A percentile compares a stretch with the other conserved stretches of the same genome.
Evolutionary conservation across 2,329 filamentous ascomycete species (phyloP).

Genomic region (Teratosphaeriaceae sp.): DNA sequence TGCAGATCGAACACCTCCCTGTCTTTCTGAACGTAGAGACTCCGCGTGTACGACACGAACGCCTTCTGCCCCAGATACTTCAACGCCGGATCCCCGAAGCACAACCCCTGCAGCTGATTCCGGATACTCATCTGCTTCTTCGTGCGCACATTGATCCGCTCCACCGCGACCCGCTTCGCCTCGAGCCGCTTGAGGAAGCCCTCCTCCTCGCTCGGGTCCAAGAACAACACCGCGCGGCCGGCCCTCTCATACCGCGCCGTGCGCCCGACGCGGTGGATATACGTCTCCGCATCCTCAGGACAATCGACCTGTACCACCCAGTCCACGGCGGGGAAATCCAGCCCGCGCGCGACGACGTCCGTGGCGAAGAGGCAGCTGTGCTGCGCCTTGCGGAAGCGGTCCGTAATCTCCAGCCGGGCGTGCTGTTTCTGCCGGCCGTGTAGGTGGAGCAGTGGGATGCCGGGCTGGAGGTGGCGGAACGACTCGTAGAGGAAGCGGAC

Average conservation of each 20-base stretch:
- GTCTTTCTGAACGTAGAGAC: conserved; percentile 80
- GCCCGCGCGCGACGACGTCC: conserved; percentile 85
- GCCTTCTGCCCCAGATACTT: conserved; percentile 96
- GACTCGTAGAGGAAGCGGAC: conserved; percentile 94
- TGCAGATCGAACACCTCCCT: conserved; percentile 86
- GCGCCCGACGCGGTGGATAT: conserved; percentile 91
- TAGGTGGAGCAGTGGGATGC: conserved; percentile 85
- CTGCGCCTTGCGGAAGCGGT: conserved; percentile 72
- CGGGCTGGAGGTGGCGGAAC: conserved; percentile 87
- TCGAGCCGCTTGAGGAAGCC: conserved; percentile 84
- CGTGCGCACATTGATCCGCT: conserved; percentile 76
- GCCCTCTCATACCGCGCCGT: conserved; percentile 90
- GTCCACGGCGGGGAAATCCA: conserved; percentile 94
- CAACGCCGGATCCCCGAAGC: conserved; percentile 86
- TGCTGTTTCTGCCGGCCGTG: conserved; percentile 91
- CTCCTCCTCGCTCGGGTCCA: conserved; percentile 85
- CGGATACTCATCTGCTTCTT: conserved; percentile 86
- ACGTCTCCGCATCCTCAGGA: conserved; percentile 93
- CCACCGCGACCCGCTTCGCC: conserved; percentile 82
- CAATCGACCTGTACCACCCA: conserved; percentile 99
- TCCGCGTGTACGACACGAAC: conserved; percentile 83
- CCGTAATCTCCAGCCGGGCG: conserved; percentile 79
- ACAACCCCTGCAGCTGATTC: conserved; percentile 85
- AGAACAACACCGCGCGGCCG: conserved; percentile 80
- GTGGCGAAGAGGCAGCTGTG: conserved; percentile 89